Evolutionary conservation across 2,329 filamentous ascomycete genomes (phyloP), one percentile per base, ranked within the genome.

Genomic region (Neofusicoccum cordaticola): DNA sequence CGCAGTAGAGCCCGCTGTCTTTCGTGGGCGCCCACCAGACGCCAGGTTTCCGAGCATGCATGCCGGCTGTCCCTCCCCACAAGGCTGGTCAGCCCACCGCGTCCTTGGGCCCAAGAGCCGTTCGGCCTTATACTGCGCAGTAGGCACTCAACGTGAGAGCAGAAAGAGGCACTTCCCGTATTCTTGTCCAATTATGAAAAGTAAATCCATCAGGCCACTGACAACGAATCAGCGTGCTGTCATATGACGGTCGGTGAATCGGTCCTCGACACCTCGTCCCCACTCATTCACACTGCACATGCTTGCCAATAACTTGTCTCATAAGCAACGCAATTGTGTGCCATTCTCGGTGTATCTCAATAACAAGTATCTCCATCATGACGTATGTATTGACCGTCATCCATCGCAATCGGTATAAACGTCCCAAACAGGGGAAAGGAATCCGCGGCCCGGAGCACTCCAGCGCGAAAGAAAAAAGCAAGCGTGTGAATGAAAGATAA

Each of bases 341-440:
- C 42, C 42, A 60, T 60, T 47, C 52, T 60, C 56, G 41, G 56
- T 34, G 56, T 45, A 60, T 47, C 53, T 60, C 41, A 60, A 17
- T 37, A 60, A 45, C 42, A 60, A 47, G 8, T 45, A 45, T 58
- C 56, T 47, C 42, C 27, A 47, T 60, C 56, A 60, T 60, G 56
- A 60, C 56, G 42, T 47, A 19, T 58, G 56, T 45, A 60, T 15
- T 35, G 41, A 37, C 42, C 56, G 42, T 60, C 56, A 60, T 60
- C 31, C 56, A 47, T 60, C 56, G 27, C 27, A 60, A 60, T 60
- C 56, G 22, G 61, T 51, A 45, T 53, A 45, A 63, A 37, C 48
- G 48, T 53, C 44, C 39, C 27, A 35, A 44, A 51, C 12, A 34
- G 44, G 27, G 22, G 19, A 27, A 27, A 39, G 41, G 37, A 39